phyloP scores from a whole-genome alignment of 2,329 filamentous ascomycete species.

The Curvularia sp. region DNA sequence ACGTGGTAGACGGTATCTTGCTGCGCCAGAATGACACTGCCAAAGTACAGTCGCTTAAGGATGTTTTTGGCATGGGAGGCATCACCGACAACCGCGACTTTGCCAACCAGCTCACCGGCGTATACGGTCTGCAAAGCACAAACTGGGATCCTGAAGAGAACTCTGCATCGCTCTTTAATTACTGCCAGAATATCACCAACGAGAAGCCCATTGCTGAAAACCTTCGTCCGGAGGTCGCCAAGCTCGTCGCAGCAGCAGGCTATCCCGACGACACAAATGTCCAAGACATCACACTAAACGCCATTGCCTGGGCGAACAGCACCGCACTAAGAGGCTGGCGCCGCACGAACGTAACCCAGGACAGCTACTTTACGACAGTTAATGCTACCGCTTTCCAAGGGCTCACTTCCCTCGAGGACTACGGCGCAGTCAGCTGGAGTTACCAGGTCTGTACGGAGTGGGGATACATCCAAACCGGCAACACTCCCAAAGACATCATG shows the following conservation, averaged over 20 bases:
- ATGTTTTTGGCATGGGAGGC: constrained; percentile 59
- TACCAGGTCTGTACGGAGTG: constrained; percentile 66
- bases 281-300: constrained; percentile 63
- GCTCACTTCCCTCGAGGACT: constrained; percentile 28
- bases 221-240: constrained; percentile 51
- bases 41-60: constrained; percentile 58
- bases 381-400: constrained; percentile 49
- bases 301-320: constrained; percentile 61
- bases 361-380: constrained; percentile 60
- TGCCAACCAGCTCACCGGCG: constrained; percentile 55
- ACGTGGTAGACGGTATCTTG: constrained; percentile 66
- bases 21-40: constrained; percentile 55
- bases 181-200: constrained; percentile 64
- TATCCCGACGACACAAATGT: constrained; percentile 54
- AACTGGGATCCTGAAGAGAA: constrained; percentile 65
- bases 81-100: constrained; percentile 63
- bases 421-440: constrained; percentile 55
- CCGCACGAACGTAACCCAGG: constrained; percentile 48
- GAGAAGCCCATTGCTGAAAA: constrained; percentile 42
- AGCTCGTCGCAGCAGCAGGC: constrained; percentile 58
- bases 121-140: constrained; percentile 61
- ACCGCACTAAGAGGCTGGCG: constrained; percentile 53
- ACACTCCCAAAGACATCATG: constrained; percentile 67
- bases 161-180: constrained; percentile 54
- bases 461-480: constrained; percentile 80